Base-by-base conservation (phyloP, 129 eudicot genomes). In the Artemisia tridentata region DNA sequence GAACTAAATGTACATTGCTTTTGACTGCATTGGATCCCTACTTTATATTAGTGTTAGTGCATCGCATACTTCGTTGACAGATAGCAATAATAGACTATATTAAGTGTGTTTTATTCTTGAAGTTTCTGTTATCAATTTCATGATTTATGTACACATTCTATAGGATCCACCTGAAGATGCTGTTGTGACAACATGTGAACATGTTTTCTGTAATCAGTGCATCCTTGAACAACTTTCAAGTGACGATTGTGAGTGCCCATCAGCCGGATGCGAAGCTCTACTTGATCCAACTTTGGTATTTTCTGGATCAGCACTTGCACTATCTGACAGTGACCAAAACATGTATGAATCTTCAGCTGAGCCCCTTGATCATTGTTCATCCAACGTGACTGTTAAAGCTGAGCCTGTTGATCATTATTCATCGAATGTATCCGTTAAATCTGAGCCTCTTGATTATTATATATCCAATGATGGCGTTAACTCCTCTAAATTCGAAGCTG, bases 151-250 rank as follows among this genome's bases (percentile, higher is more conserved):
- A 62, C 14, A 47, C 13, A 16, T 57, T 76, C 23, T 63, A 38
- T 84, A 93, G 98, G 99, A 90, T 71, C 91, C 96, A 52, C 97
- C 99, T 61, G 99, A 95, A 83, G 99, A 90, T 82, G 97, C 99
- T 43, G 99, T 90, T 15, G 97, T 95, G 11, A 84, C 97, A n/a
- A 78, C 75, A 50, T 95, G 99, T 76, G 97, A 85, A 55, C 99
- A 95, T 72, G 96, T 95, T 9, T 95, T 87, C 68, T 95, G 99
- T 91, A 88, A 88, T 67, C 97, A 95, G 74, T 95, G 99, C 79
- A 82, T 95, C 51, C 81, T 77, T 68, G 97, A 90, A 67, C 97
- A 80, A 85, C 80, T 95, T 46, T 75, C 86, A 13, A 89, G 96
- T 21, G 99, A 95, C 51, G 91, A 88, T 75, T 80, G 68, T 43